phyloP scores from a whole-genome alignment of 192 early-diverging fungal genomes.

The Backusella liffmaniae region DNA sequence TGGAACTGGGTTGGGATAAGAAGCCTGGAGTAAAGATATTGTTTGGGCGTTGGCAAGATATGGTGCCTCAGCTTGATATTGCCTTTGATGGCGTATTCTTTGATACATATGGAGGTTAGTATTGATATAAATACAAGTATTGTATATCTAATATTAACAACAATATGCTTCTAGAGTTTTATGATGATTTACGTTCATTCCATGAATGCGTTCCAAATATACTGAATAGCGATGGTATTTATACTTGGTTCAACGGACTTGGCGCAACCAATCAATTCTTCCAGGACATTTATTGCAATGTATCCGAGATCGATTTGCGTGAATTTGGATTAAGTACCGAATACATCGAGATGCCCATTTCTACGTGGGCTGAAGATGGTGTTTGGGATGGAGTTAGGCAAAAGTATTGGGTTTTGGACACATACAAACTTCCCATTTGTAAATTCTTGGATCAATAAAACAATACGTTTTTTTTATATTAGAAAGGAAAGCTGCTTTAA shows the following conservation, averaged over 20 bases:
- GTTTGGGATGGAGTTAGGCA: constrained; percentile 82
- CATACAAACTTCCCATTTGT: constrained; percentile 75
- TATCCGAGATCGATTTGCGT: constrained; percentile 79
- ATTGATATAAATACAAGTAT: no score
- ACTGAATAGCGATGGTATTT: constrained; percentile 71
- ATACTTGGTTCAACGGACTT: constrained; percentile 95
- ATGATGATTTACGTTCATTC: constrained; percentile 79
- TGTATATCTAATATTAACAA: not conserved
- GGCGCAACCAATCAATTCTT: constrained; percentile 94
- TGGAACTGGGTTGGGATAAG: constrained; percentile 80
- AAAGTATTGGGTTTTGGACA: constrained; percentile 72
- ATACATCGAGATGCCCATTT: constrained; percentile 70
- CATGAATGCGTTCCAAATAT: constrained; percentile 74
- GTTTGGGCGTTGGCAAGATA: constrained; percentile 93
- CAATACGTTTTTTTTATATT: not conserved
- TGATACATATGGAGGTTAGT: constrained; percentile 77
- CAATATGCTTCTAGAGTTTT: constrained; percentile 61
- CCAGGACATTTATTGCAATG: constrained; percentile 90
- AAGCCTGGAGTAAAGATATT: constrained; percentile 80
- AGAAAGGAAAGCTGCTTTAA: not conserved
- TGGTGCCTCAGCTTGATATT: constrained; percentile 63
- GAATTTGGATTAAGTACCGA: constrained; percentile 78
- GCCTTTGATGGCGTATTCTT: constrained; percentile 94
- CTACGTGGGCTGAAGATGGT: constrained; percentile 70
- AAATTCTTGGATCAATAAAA: constrained; percentile 42